These are phyloP conservation scores for Articulospora tetracladia DNA, from an alignment of 495 filamentous ascomycete genomes.

Conservation along the genomic window DNA sequence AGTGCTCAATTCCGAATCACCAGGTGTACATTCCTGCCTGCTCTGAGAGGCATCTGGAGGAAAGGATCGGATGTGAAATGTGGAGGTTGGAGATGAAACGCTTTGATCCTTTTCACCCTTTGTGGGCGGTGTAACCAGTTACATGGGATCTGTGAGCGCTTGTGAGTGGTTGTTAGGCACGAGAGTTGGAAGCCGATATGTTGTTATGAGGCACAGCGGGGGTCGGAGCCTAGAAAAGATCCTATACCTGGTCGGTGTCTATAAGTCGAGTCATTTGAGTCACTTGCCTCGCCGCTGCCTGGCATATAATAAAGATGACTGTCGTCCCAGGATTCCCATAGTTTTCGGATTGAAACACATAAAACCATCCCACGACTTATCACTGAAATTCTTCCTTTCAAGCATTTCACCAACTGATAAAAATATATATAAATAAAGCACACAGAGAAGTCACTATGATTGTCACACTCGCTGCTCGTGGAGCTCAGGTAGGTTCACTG, in stretches of 20 bases:
- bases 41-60: too few relatives aligned
- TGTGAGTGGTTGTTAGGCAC: background rate
- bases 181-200: background rate
- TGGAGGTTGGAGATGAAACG: constrained; percentile 1
- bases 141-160: background rate
- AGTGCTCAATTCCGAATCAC: too few relatives aligned
- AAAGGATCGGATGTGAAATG: background rate
- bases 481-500: constrained; percentile 11
- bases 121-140: background rate
- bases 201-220: background rate
- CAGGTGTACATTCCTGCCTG: too few relatives aligned
- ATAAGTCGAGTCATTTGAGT: background rate
- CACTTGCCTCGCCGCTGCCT: background rate
- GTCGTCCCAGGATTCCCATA: background rate
- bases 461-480: constrained; percentile 14
- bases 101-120: background rate
- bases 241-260: background rate
- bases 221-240: background rate
- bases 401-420: too few relatives aligned
- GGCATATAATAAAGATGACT: background rate
- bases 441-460: constrained; percentile 24
- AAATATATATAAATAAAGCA: too few relatives aligned
- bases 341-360: too few relatives aligned
- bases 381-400: too few relatives aligned
- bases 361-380: too few relatives aligned